Base-by-base conservation (phyloP, 1,284 basidiomycete genomes). In the Irpex lacteus region DNA sequence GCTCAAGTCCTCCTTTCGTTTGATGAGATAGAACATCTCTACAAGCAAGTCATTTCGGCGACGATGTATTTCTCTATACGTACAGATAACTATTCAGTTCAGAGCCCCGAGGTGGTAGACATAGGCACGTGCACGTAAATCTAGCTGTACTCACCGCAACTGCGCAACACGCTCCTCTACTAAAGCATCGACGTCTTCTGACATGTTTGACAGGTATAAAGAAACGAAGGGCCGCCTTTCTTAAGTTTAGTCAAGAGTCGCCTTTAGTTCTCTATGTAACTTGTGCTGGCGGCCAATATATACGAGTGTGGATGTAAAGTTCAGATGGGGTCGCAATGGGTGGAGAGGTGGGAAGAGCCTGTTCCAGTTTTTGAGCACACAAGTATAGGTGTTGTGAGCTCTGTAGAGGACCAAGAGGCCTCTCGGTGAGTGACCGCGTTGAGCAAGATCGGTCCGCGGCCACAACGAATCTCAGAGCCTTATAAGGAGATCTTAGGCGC, bases 11-110 rank as follows among this genome's bases (percentile, higher is more conserved):
- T 83, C 77, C 69, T 83, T 82, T 67, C 79, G 78, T 65, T 79
- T 81, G 52, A 89, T 80, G 77, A 91, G 82, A 60, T 77, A 74
- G 74, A 85, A 88, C 85, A 91, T 86, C 73, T 91, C 83, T 58
- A 81, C 81, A 70, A 91, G 80, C 59, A 91, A 80, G 60, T 79
- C 85, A 84, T 88, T 86, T 73, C 89, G 79, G 68, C 84, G 85
- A 60, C 81, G 76, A 58, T 83, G 76, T 65, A 91, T 86, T 67
- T 79, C 80, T 71, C 90, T 91, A 64, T 15, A 37, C 9, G 18
- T 26, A 44, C 3, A 19, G 15, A 15, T 6, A 44, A 44, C 3
- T 15, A 8, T 44, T 44, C 3, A 11, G 15, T 6, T 11, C 40
- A 15, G 15, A 11, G 21, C 15, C 8, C 9, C 38, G 8, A 44